A percentile compares a stretch with the other conserved stretches of the same genome.
These are phyloP conservation scores for Corylus heterophylla DNA, from an alignment of 306 rosid species.

Conservation along the genomic window DNA sequence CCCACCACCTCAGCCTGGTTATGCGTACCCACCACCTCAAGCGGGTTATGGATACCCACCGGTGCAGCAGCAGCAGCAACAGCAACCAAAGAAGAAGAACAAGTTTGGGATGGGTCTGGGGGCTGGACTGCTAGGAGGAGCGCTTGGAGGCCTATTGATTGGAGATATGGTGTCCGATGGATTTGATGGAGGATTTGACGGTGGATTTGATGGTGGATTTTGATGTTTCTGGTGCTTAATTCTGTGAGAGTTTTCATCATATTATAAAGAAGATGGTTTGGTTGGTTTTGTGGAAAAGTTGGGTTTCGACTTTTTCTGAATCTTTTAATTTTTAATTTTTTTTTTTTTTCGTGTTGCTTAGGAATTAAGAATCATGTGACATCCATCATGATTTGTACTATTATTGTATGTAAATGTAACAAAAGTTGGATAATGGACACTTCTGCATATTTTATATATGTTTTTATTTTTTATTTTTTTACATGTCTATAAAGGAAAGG, in stretches of 20 bases:
- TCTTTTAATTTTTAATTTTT: neutral
- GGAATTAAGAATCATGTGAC: neutral
- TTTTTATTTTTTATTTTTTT: too few species aligned
- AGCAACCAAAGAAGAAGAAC: constrained; percentile 36
- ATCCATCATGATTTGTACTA: neutral
- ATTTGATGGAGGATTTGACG: constrained; percentile 44
- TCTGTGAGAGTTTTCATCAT: neutral
- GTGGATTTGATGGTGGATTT: constrained; percentile 44
- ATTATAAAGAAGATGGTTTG: neutral
- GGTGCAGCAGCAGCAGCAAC: constrained; percentile 38
- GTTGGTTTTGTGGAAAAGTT: neutral
- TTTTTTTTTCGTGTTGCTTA: neutral
- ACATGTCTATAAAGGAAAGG: too few species aligned
- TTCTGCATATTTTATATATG: too few species aligned
- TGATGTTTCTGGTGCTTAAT: constrained; percentile 15
- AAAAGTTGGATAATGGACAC: too few species aligned
- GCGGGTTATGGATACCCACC: constrained; percentile 34
- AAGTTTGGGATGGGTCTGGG: constrained; percentile 74
- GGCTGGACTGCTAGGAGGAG: constrained; percentile 81
- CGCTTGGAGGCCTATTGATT: constrained; percentile 68
- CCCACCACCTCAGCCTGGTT: neutral
- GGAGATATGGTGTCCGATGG: constrained; percentile 76
- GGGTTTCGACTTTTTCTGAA: neutral
- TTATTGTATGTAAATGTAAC: too few species aligned
- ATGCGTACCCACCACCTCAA: constrained; percentile 29